phyloP scores from a whole-genome alignment of 352 stramenopile species.

The Pythium inflatum region DNA sequence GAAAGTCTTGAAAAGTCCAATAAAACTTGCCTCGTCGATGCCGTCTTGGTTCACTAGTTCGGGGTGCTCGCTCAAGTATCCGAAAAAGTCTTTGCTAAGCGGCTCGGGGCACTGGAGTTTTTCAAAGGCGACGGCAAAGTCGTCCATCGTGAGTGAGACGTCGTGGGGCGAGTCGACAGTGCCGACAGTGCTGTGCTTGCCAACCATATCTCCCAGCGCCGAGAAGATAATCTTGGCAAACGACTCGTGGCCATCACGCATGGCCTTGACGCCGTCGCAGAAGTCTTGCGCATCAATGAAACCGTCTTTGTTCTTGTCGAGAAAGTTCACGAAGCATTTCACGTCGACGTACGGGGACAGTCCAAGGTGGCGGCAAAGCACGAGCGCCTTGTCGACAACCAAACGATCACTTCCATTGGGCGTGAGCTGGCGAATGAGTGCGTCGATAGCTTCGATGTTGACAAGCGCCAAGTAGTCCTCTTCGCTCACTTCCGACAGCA shows the following conservation, averaged over 20 bases:
- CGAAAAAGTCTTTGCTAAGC: slow-evolving; percentile 67
- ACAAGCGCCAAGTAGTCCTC: slow-evolving; percentile 59
- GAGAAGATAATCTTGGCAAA: slow-evolving; percentile 72
- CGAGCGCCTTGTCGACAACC: slow-evolving; percentile 48
- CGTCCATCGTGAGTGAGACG: slow-evolving; percentile 16
- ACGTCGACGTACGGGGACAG: slow-evolving; percentile 71
- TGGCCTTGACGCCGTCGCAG: slow-evolving; percentile 59
- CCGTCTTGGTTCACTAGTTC: slow-evolving; percentile 24
- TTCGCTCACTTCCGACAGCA: slow-evolving; percentile 60
- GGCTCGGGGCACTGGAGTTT: slow-evolving; percentile 65
- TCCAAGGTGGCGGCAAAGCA: slow-evolving; percentile 58
- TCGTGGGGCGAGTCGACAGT: neutral
- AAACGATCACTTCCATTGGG: slow-evolving; percentile 53
- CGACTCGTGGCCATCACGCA: slow-evolving; percentile 55
- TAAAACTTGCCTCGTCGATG: slow-evolving; percentile 51
- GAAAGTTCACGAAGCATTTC: slow-evolving; percentile 59
- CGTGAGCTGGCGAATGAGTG: slow-evolving; percentile 69
- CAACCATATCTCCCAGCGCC: slow-evolving; percentile 56
- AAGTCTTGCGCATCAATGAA: slow-evolving; percentile 80
- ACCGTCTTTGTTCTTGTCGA: slow-evolving; percentile 70
- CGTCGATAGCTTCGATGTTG: slow-evolving; percentile 61
- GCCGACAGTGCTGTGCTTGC: slow-evolving; percentile 20
- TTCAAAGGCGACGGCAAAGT: slow-evolving; percentile 59
- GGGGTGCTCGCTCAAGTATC: slow-evolving; percentile 48
- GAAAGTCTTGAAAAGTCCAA: slow-evolving; percentile 52